Conservation (phyloP, 2,329 filamentous ascomycete genomes). For the Rugonectria rugulosa region DNA sequence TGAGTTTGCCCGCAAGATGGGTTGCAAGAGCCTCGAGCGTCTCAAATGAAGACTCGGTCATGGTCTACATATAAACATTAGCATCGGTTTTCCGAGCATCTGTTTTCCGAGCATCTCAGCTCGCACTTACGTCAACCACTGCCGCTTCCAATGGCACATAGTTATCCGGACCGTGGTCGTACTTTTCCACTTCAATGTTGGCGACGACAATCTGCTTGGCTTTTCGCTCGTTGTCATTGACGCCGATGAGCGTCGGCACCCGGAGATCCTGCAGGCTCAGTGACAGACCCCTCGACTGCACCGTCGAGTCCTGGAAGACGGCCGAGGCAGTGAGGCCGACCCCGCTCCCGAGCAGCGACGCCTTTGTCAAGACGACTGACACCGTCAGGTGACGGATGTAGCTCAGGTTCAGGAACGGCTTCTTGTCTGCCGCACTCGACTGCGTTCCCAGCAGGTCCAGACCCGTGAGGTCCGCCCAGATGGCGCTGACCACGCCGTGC, state of each 20-base stretch:
- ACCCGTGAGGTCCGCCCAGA: constrained; percentile 46
- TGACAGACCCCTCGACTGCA: constrained; percentile 39
- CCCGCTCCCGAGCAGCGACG: constrained; percentile 69
- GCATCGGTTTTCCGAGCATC: not conserved
- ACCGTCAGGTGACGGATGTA: constrained; percentile 58
- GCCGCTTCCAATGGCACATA: constrained; percentile 65
- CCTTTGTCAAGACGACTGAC: constrained; percentile 70
- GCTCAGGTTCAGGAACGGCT: constrained; percentile 41
- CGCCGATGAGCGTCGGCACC: constrained; percentile 73
- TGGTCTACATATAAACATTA: constrained; percentile 47
- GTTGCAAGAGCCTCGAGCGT: constrained; percentile 69
- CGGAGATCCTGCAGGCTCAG: constrained; percentile 65
- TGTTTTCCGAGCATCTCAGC: not conserved
- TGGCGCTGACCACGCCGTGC: constrained; percentile 38
- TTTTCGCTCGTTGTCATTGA: constrained; percentile 74
- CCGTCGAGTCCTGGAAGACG: constrained; percentile 45
- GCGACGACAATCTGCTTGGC: constrained; percentile 72
- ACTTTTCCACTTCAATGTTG: constrained; percentile 67
- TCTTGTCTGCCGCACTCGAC: constrained; percentile 8
- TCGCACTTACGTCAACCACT: constrained; percentile 64
- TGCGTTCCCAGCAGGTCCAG: constrained; percentile 22
- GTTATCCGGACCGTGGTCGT: constrained; percentile 54
- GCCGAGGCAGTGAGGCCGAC: constrained; percentile 60
- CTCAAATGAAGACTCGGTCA: constrained; percentile 65
- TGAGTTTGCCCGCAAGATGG: constrained; percentile 55